These are phyloP conservation scores for Anthracocystis panici-leucophaei DNA, from an alignment of 1,284 basidiomycete species.

Conservation along the genomic window DNA sequence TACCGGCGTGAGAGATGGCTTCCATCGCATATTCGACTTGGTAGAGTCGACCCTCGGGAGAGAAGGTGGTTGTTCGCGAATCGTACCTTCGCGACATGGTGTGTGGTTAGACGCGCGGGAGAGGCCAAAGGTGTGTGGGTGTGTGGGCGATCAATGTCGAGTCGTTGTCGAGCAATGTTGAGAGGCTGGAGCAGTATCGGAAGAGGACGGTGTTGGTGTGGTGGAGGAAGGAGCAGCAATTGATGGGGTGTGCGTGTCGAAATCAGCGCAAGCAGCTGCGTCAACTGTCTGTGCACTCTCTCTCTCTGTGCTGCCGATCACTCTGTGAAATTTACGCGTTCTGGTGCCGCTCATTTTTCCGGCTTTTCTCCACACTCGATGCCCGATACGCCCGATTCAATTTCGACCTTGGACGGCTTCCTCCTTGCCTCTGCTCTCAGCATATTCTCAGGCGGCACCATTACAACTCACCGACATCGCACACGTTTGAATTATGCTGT, in stretches of 20 bases:
- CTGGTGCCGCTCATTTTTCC: constrained; percentile 5
- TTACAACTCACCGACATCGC: background rate
- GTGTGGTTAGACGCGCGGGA: background rate
- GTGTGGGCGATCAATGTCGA: background rate
- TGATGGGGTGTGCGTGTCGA: constrained; percentile 2
- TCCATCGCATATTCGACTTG: constrained; percentile 99
- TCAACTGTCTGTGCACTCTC: constrained; percentile 5
- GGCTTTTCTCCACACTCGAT: background rate
- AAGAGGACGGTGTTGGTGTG: background rate
- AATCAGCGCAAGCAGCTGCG: constrained; percentile 4
- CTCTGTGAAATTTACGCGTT: constrained; percentile 17
- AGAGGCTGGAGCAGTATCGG: background rate
- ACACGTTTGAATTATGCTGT: background rate
- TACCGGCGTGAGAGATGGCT: constrained; percentile 95
- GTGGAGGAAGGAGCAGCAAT: background rate
- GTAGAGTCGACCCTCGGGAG: constrained; percentile 71
- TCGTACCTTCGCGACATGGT: constrained; percentile 69
- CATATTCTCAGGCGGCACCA: background rate
- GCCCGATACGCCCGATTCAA: background rate
- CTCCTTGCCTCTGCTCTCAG: background rate
- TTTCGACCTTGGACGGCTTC: background rate
- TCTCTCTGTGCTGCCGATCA: constrained; percentile 8
- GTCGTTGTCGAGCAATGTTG: background rate
- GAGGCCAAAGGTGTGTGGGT: background rate
- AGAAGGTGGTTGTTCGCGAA: constrained; percentile 66